Conservation (phyloP, 2,329 filamentous ascomycete genomes). For the Fusarium nygamai region DNA sequence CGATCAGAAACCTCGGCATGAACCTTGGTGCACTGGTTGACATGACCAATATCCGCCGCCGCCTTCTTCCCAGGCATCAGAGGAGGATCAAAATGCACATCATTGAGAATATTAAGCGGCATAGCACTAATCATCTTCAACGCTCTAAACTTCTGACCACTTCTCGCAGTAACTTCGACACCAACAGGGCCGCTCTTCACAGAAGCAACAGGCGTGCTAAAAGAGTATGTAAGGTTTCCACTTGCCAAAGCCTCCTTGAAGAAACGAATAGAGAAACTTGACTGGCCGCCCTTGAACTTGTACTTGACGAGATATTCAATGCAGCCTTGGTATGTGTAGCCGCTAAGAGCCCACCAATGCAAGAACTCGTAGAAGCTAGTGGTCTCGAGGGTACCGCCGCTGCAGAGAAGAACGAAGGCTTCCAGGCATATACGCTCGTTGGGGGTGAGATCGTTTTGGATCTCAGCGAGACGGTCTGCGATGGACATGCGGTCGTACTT, state of each 20-base stretch:
- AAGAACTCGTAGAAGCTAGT: slow-evolving; percentile 59
- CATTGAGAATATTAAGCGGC: slow-evolving; percentile 56
- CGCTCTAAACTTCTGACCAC: slow-evolving; percentile 44
- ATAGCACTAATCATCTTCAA: slow-evolving; percentile 53
- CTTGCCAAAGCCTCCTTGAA: slow-evolving; percentile 55
- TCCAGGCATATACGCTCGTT: slow-evolving; percentile 54
- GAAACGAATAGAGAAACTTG: slow-evolving; percentile 55
- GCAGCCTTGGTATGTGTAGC: slow-evolving; percentile 53
- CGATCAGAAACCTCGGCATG: slow-evolving; percentile 55
- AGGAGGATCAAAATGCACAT: slow-evolving; percentile 53
- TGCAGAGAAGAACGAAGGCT: slow-evolving; percentile 54
- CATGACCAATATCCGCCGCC: slow-evolving; percentile 53
- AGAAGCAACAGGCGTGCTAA: slow-evolving; percentile 50
- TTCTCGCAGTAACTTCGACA: slow-evolving; percentile 49
- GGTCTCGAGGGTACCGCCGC: slow-evolving; percentile 54
- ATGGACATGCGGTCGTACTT: slow-evolving; percentile 54
- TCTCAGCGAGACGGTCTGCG: slow-evolving; percentile 54
- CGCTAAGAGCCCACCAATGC: slow-evolving; percentile 58
- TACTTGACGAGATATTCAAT: slow-evolving; percentile 53
- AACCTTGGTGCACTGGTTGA: slow-evolving; percentile 58
- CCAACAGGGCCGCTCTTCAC: slow-evolving; percentile 43
- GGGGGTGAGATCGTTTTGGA: slow-evolving; percentile 50
- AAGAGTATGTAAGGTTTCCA: slow-evolving; percentile 52
- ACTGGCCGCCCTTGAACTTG: slow-evolving; percentile 56
- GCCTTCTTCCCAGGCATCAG: slow-evolving; percentile 47